These are phyloP conservation scores for Botrytis fabae DNA, from an alignment of 2,329 filamentous ascomycete genomes.

Conservation along the genomic window DNA sequence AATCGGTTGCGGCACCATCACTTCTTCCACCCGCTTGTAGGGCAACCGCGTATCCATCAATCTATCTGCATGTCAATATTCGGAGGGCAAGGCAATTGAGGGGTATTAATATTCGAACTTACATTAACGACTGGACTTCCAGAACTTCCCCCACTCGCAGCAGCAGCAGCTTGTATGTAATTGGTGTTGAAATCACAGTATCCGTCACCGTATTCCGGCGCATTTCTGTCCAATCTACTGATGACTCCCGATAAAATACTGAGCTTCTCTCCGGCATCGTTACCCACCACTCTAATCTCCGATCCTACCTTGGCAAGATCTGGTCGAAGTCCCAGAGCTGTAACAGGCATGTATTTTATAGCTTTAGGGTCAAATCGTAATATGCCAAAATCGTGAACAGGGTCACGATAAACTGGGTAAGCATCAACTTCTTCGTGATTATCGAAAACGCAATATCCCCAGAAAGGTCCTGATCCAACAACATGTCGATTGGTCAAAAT, in stretches of 20 bases:
- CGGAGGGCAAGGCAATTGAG: not conserved
- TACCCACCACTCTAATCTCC: slow-evolving; percentile 96
- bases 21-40: slow-evolving; percentile 91
- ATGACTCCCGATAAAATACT: slow-evolving; percentile 98
- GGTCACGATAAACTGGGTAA: slow-evolving; percentile 94
- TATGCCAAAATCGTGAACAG: slow-evolving; percentile 97
- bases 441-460: slow-evolving; percentile 97
- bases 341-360: slow-evolving; percentile 95
- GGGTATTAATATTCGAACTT: not conserved
- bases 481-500: slow-evolving; percentile 91
- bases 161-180: slow-evolving; percentile 97
- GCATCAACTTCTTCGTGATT: slow-evolving; percentile 98
- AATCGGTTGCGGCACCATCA: slow-evolving; percentile 95
- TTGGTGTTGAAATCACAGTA: slow-evolving; percentile 97
- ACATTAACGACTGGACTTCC: slow-evolving; percentile 91
- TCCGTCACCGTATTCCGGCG: slow-evolving; percentile 94
- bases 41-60: slow-evolving; percentile 88
- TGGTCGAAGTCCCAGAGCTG: slow-evolving; percentile 76
- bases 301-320: slow-evolving; percentile 87
- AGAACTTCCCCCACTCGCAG: slow-evolving; percentile 95
- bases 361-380: slow-evolving; percentile 92
- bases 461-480: slow-evolving; percentile 92
- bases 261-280: slow-evolving; percentile 97
- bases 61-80: slow-evolving; percentile 38
- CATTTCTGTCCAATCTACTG: slow-evolving; percentile 91